Conservation (phyloP, 1,139 yeast genomes). For the Diutina neorugosa region DNA sequence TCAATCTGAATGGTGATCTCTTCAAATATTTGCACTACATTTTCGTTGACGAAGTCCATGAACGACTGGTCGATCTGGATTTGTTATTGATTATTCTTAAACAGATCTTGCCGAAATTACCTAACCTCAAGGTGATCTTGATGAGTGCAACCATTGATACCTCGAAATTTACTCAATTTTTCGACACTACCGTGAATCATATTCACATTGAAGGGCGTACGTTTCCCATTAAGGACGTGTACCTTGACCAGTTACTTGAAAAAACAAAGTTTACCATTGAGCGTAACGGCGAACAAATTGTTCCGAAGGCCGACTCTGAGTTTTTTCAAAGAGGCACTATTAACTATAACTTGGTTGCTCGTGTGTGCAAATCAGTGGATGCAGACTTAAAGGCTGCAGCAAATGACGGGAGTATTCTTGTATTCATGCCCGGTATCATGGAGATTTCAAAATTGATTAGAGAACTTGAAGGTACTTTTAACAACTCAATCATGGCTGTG, state of each 20-base stretch:
- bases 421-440: conserved; percentile 84
- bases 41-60: conserved; percentile 92
- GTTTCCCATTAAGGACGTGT: conserved; percentile 73
- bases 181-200: conserved; percentile 33
- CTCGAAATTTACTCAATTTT: conserved; percentile 54
- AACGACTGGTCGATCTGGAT: conserved; percentile 85
- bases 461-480: conserved; percentile 10
- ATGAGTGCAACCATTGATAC: conserved; percentile 95
- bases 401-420: conserved; percentile 61
- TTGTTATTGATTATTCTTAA: conserved; percentile 69
- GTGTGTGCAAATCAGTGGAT: conserved; percentile 44
- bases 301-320: conserved; percentile 50
- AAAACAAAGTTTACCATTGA: conserved; percentile 42
- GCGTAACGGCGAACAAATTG: conserved; percentile 26
- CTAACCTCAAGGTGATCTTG: conserved; percentile 54
- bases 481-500: conserved; percentile 26
- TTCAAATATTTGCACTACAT: conserved; percentile 54
- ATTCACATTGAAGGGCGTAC: conserved; percentile 88
- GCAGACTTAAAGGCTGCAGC: conserved; percentile 19
- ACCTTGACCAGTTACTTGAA: conserved; percentile 52
- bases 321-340: conserved; percentile 55
- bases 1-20: conserved; percentile 16
- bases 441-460: conserved; percentile 52
- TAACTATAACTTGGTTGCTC: conserved; percentile 59
- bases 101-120: conserved; percentile 32